These are phyloP conservation scores for Centrapalus pauciflorus DNA, from an alignment of 129 eudicot genomes.

Conservation along the genomic window DNA sequence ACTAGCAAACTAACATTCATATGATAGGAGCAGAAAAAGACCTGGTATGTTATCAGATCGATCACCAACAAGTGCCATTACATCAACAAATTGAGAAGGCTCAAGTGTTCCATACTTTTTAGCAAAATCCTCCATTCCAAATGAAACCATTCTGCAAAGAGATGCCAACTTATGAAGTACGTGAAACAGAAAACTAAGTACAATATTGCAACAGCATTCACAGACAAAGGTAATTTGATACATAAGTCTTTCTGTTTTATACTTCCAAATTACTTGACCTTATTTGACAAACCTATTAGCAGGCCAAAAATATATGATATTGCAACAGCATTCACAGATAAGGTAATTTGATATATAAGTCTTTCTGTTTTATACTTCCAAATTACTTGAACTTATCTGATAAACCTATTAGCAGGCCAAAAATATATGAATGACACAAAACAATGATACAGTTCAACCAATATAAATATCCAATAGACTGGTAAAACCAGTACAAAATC, in stretches of 20 bases:
- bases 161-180: background rate
- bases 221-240: background rate
- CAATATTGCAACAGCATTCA: background rate
- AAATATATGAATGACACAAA: background rate
- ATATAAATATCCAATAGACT: background rate
- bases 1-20: background rate
- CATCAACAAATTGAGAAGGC: slow-evolving; percentile 93
- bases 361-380: background rate
- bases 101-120: slow-evolving; percentile 60
- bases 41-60: slow-evolving; percentile 97
- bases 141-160: slow-evolving; percentile 78
- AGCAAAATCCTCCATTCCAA: slow-evolving; percentile 95
- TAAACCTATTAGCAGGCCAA: background rate
- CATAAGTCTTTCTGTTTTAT: background rate
- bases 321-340: background rate
- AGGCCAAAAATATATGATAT: background rate
- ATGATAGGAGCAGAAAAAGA: slow-evolving; percentile 9
- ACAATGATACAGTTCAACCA: background rate
- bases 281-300: background rate
- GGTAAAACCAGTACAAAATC: background rate
- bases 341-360: background rate
- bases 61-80: slow-evolving; percentile 91
- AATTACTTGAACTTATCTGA: background rate
- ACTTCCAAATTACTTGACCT: background rate
- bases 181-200: background rate